Evolutionary conservation across 306 rosid species (phyloP), one percentile per base, ranked within the genome.

Genomic region (Castanopsis chinensis): DNA sequence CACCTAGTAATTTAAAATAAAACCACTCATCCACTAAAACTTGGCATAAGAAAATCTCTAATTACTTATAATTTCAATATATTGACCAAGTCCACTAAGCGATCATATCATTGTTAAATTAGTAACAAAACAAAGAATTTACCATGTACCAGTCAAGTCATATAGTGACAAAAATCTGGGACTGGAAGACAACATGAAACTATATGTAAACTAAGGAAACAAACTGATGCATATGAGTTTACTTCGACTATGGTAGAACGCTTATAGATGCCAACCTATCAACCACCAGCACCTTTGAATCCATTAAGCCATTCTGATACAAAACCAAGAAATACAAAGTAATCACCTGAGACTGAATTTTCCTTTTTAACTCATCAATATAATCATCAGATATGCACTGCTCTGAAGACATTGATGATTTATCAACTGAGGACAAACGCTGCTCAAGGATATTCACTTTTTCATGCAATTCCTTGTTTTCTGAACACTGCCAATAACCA

Each of bases 341-440:
- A 56, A 79, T 69, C 80, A 89, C 99, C 99, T 91, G 97, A 49
- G 89, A 91, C 87, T 90, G 97, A 76, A 91, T 85, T 89, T 96
- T 93, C 92, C 80, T 93, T 86, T 87, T 90, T 81, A 96, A 70
- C 75, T 87, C 96, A 56, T 90, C 93, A 49, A 85, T 64, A 84
- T 83, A 84, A 69, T 90, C 92, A 60, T 86, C 91, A 10, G 93
- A 87, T 49, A 75, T 72, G 80, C 69, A 61, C 9, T 83, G 86
- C 71, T 87, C 90, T 11, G 91, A 77, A 60, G 88, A 83, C 59
- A 60, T 14, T 27, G 79, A 52, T 21, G 70, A 81, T 70, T 88
- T 77, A 71, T 89, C 91, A 79, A 68, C 78, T 45, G 85, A 76
- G 80, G 90, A 85, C 79, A 93, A 74, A 58, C 82, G 90, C 84